Percentiles rank a stretch among this genome's conserved stretches.
phyloP scores from a whole-genome alignment of 768 basidiomycete species.

The Rhizopogon vulgaris region DNA sequence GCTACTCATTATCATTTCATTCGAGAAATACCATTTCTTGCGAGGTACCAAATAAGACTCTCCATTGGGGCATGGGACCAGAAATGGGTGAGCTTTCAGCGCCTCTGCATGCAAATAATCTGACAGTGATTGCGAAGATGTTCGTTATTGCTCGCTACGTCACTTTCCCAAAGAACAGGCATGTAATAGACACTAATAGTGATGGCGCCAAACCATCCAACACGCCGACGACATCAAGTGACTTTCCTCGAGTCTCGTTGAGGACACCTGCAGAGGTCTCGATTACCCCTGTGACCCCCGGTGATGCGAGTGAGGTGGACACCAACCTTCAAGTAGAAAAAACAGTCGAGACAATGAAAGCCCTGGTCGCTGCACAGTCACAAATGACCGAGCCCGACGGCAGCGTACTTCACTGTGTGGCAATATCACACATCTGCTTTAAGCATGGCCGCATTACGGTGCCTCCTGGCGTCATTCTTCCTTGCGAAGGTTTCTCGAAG shows the following conservation, averaged over 20 bases:
- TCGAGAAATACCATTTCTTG: conserved; percentile 61
- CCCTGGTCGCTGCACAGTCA: conserved; percentile 4
- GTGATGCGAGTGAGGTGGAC: neutral
- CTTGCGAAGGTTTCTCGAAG: conserved; percentile 47
- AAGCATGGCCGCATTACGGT: conserved; percentile 69
- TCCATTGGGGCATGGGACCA: conserved; percentile 61
- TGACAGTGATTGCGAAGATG: conserved; percentile 31
- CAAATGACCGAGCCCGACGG: conserved; percentile 37
- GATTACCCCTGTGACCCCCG: conserved; percentile 19
- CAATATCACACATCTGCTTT: conserved; percentile 60
- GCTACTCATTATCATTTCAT: conserved; percentile 67
- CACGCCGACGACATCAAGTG: conserved; percentile 8
- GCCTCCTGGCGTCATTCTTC: conserved; percentile 59
- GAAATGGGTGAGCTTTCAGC: conserved; percentile 57
- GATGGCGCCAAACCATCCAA: conserved; percentile 8
- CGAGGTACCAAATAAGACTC: conserved; percentile 55
- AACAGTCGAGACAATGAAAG: conserved; percentile 4
- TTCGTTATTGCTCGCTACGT: conserved; percentile 62
- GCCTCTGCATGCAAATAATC: neutral
- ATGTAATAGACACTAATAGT: neutral
- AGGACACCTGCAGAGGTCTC: conserved; percentile 31
- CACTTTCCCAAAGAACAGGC: conserved; percentile 34
- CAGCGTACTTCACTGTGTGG: conserved; percentile 53
- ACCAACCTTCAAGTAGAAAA: conserved; percentile 10
- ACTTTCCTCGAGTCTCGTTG: conserved; percentile 22